Evolutionary conservation across 2,329 filamentous ascomycete species (phyloP), one percentile per base, ranked within the genome.

Genomic region (Orbilia javanica): DNA sequence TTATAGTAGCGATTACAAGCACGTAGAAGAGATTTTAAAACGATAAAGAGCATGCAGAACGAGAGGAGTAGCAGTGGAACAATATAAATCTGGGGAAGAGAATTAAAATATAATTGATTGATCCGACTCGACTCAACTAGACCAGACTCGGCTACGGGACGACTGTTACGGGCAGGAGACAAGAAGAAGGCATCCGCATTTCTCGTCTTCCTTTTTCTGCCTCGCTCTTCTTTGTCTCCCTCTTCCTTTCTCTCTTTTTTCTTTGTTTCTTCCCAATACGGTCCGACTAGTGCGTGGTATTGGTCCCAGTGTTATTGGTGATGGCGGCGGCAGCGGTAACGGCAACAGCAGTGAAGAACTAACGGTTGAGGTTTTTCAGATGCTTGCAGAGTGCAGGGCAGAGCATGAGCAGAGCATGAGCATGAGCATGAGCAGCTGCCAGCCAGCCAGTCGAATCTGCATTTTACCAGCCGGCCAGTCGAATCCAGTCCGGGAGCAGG

Each of bases 21-120:
- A n/a, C 36, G 36, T 15, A 39, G 36, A 11, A 39, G 13, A 15
- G 1, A 13, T 39, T 3, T 15, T 39, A 13, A 39, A n/a, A 39
- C n/a, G 11, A 15, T 15, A 13, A 15, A 39, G 8, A 10, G 7
- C 10, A 36, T 4, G 34, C 2, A 10, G 8, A 36, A 2, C 13
- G 7, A 5, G 34, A 10, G n/a, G 36, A 15, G 36, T 39, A 39
- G 11, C 1, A 15, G 36, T 11, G n/a, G 29, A 18, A 15, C 8
- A 27, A n/a, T 31, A 63, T 67, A 66, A 34, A 74, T 67, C 70
- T 42, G 70, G 70, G 70, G 70, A 74, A 71, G 53, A 36, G 42
- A 46, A 46, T 18, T 7, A 46, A 2, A 50, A 4, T 13, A 50
- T 4, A 50, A 50, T 13, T 31, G 25, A 15, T 4, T 10, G 57